A percentile compares a stretch with the other conserved stretches of the same genome.
Evolutionary conservation across 1,284 basidiomycete species (phyloP).

Genomic region (Phellopilus nigrolimitatus): DNA sequence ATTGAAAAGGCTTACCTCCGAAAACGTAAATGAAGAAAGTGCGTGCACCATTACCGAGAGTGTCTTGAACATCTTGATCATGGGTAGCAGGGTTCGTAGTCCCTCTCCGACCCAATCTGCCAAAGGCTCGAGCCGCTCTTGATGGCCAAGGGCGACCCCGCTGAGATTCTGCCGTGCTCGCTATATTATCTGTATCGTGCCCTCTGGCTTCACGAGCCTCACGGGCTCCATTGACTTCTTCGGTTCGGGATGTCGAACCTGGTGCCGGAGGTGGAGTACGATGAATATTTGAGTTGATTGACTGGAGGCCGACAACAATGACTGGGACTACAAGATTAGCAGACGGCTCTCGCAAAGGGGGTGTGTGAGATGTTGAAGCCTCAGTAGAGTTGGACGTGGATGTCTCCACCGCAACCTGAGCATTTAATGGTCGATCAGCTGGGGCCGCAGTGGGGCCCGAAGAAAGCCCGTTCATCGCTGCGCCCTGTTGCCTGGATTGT

Average conservation of each 20-base stretch:
- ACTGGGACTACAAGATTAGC: conserved; percentile 63
- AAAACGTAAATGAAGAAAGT: conserved; percentile 81
- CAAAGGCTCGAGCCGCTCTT: conserved; percentile 17
- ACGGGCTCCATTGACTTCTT: not conserved
- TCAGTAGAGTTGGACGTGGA: conserved; percentile 1
- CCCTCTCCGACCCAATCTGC: conserved; percentile 18
- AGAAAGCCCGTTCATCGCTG: conserved; percentile 19
- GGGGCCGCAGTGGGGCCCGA: not conserved
- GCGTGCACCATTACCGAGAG: conserved; percentile 49
- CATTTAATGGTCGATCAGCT: conserved; percentile 13
- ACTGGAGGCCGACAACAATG: conserved; percentile 75
- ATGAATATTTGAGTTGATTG: conserved; percentile 34
- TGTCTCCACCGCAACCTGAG: not conserved
- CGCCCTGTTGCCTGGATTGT: conserved; percentile 20
- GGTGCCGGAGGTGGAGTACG: not conserved
- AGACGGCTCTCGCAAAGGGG: conserved; percentile 22
- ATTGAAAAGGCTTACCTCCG: conserved; percentile 45
- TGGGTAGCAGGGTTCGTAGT: conserved; percentile 22
- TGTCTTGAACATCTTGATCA: conserved; percentile 25
- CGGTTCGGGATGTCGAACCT: too few species aligned
- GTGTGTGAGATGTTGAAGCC: conserved; percentile 11
- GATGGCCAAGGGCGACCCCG: conserved; percentile 10
- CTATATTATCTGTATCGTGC: not conserved
- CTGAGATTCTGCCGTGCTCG: not conserved
- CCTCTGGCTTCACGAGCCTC: not conserved